A percentile compares a stretch with the other conserved stretches of the same genome.
Conservation (phyloP, 2,329 filamentous ascomycete species). For the Aspergillaceae sp. region DNA sequence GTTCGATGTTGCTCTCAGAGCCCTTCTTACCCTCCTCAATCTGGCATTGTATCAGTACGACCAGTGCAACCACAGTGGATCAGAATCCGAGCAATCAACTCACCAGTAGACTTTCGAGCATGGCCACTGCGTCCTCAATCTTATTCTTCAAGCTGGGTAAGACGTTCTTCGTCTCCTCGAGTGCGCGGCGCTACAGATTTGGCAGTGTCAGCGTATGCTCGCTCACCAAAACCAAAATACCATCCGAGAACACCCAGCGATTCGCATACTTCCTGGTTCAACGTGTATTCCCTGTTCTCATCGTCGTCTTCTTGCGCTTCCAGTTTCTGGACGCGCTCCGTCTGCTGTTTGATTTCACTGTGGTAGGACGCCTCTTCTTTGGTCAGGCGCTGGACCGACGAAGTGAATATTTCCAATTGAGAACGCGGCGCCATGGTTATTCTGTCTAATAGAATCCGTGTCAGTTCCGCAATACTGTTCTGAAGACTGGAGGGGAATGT, state of each 20-base stretch:
- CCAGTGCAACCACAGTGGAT: not conserved
- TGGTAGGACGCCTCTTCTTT: constrained; percentile 90
- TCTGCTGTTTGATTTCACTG: constrained; percentile 70
- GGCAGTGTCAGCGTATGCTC: constrained; percentile 3
- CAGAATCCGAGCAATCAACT: constrained; percentile 29
- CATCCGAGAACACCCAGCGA: too few species aligned
- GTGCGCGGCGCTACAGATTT: constrained; percentile 56
- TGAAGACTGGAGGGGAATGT: too few species aligned
- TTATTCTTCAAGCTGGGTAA: constrained; percentile 64
- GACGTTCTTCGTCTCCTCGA: constrained; percentile 81
- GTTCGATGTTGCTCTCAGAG: constrained; percentile 30
- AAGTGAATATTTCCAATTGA: constrained; percentile 75
- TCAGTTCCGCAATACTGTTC: too few species aligned
- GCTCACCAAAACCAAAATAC: too few species aligned
- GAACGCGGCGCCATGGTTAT: constrained; percentile 64
- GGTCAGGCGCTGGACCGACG: constrained; percentile 70
- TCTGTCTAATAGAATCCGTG: too few species aligned
- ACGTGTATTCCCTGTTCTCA: constrained; percentile 65
- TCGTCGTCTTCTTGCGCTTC: constrained; percentile 59
- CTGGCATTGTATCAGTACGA: constrained; percentile 12
- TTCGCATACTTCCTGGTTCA: constrained; percentile 73
- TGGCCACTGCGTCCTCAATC: constrained; percentile 62
- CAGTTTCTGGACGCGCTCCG: constrained; percentile 61
- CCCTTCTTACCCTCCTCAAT: constrained; percentile 34
- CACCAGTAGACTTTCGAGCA: constrained; percentile 69